These are phyloP conservation scores for Sordariomycetes sp. DNA, from an alignment of 2,329 filamentous ascomycete species.

Conservation along the genomic window DNA sequence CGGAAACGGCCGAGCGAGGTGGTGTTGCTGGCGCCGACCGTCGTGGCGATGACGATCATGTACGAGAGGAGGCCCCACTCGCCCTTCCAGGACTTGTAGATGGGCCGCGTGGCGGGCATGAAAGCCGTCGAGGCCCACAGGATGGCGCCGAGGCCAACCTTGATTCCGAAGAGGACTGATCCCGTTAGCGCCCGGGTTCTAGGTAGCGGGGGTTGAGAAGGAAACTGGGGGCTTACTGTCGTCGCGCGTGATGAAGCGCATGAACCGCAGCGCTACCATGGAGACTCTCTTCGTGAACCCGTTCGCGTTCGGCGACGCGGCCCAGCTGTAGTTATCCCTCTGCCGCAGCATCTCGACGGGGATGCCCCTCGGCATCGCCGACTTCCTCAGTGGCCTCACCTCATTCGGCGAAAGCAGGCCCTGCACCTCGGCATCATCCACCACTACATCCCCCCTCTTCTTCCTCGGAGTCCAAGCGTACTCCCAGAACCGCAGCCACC, in stretches of 20 bases:
- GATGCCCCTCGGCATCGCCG: slow-evolving; percentile 44
- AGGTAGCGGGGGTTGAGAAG: background rate
- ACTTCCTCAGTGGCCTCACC: slow-evolving; percentile 20
- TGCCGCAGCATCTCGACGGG: slow-evolving; percentile 39
- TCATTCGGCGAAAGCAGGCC: slow-evolving; percentile 22
- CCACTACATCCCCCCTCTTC: slow-evolving; percentile 10
- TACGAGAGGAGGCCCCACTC: slow-evolving; percentile 96
- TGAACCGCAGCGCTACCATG: slow-evolving; percentile 29
- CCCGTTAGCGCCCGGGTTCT: slow-evolving; percentile 10
- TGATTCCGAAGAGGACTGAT: slow-evolving; percentile 65
- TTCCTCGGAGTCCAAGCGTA: slow-evolving; percentile 11
- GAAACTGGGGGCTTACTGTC: slow-evolving; percentile 29
- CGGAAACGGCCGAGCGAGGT: slow-evolving; percentile 79
- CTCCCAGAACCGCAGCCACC: slow-evolving; percentile 77
- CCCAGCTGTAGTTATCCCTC: slow-evolving; percentile 45
- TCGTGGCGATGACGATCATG: slow-evolving; percentile 98
- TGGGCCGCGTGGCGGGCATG: slow-evolving; percentile 62
- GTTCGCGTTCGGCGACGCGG: slow-evolving; percentile 37
- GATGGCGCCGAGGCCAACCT: slow-evolving; percentile 83
- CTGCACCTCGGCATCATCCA: slow-evolving; percentile 31
- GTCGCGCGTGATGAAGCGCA: slow-evolving; percentile 40
- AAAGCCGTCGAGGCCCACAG: slow-evolving; percentile 87
- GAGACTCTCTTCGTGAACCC: slow-evolving; percentile 31
- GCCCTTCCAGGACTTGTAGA: slow-evolving; percentile 81
- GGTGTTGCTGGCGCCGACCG: slow-evolving; percentile 89